These are phyloP conservation scores for Verticillium isaacii DNA, from an alignment of 2,329 filamentous ascomycete genomes.

Conservation along the genomic window DNA sequence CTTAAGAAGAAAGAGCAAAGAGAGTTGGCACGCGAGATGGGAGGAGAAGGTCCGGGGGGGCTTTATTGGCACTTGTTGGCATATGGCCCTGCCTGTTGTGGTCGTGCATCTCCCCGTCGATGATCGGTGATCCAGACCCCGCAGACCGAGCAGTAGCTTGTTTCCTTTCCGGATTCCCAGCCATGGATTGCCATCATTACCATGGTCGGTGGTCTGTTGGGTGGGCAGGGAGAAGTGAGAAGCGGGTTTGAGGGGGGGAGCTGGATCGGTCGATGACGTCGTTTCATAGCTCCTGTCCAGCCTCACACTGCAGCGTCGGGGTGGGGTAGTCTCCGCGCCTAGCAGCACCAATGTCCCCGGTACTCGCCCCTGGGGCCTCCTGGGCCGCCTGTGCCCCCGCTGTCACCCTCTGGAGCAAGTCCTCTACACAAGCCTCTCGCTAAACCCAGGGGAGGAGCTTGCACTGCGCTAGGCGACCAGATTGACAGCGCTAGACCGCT, in stretches of 20 bases:
- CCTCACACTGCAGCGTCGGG: slow-evolving; percentile 1
- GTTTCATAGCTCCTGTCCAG: neutral
- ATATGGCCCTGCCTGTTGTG: neutral
- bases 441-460: neutral
- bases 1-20: slow-evolving; percentile 2
- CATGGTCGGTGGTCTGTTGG: neutral
- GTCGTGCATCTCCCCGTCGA: neutral
- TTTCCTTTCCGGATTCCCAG: neutral
- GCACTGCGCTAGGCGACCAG: neutral
- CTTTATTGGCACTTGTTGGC: neutral
- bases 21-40: slow-evolving; percentile 3
- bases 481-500: slow-evolving; percentile 1
- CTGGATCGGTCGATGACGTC: slow-evolving; percentile 1
- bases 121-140: neutral
- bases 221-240: neutral
- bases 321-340: neutral
- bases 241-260: too few relatives aligned
- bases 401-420: neutral
- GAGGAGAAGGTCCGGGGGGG: neutral
- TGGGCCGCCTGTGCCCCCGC: neutral
- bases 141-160: neutral
- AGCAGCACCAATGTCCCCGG: neutral
- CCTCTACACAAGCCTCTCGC: neutral
- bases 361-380: neutral
- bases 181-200: neutral